Conservation (phyloP, 2,329 filamentous ascomycete species). For the Cladophialophora psammophila region DNA sequence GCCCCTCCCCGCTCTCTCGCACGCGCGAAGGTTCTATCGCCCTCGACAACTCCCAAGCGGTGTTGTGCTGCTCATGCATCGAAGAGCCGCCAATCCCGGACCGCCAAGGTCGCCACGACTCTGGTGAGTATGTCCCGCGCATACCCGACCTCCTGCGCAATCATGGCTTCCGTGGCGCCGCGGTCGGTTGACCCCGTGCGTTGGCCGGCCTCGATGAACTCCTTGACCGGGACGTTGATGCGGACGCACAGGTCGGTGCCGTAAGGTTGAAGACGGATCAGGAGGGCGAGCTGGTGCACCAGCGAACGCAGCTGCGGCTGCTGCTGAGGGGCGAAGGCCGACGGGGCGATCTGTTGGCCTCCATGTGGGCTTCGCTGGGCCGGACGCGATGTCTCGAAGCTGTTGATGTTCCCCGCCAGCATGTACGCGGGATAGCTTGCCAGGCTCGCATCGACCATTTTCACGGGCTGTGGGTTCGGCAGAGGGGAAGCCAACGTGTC, state of each 20-base stretch:
- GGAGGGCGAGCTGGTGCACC: constrained; percentile 74
- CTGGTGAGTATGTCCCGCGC: constrained; percentile 46
- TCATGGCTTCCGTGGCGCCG: constrained; percentile 38
- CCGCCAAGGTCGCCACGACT: constrained; percentile 75
- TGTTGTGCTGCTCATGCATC: neutral
- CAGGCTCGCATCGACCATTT: constrained; percentile 29
- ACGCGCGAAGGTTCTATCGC: too few species aligned
- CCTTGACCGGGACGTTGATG: constrained; percentile 85
- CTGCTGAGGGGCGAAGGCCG: too few species aligned
- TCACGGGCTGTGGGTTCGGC: constrained; percentile 14
- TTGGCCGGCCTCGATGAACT: constrained; percentile 71
- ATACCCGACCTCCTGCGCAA: constrained; percentile 69
- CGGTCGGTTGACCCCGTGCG: constrained; percentile 41
- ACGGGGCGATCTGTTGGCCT: too few species aligned
- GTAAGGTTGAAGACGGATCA: constrained; percentile 77
- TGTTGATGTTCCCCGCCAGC: constrained; percentile 35
- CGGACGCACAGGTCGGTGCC: constrained; percentile 83
- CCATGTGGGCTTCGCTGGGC: neutral
- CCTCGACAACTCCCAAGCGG: too few species aligned
- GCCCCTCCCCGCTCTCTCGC: too few species aligned
- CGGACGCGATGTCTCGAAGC: constrained; percentile 17
- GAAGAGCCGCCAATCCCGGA: constrained; percentile 84
- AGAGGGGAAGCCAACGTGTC: constrained; percentile 31
- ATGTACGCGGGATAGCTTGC: constrained; percentile 34
- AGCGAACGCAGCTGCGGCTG: constrained; percentile 12